Evolutionary conservation across 2,329 filamentous ascomycete species (phyloP), one percentile per base, ranked within the genome.

Genomic region (Talaromyces sp.): DNA sequence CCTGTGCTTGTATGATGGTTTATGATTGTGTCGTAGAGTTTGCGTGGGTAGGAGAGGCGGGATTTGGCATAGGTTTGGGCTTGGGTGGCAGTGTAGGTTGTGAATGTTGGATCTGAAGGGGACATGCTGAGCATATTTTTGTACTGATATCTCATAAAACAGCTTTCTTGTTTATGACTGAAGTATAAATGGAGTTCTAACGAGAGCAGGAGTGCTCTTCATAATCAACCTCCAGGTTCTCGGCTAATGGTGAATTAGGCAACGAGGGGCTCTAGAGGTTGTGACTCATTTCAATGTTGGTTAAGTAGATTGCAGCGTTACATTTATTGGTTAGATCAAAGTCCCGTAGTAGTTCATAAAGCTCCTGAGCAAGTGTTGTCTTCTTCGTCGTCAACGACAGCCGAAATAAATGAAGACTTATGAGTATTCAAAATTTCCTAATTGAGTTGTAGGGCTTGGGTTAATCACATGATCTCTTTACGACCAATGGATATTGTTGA

Each of bases 1-100:
- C 78, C 77, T 0, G 75, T 78, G 1, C 74, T 69, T 1, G 63
- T 67, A 63, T 85, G 83, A 54, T 78, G 73, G 17, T 74, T 62
- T 4, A 81, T 45, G 50, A 85, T 72, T 39, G 65, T 63, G 2
- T 78, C 60, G 69, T 81, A 83, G n/a, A 85, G 68, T 5, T 63
- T 64, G 0, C 70, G 63, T 45, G 76, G 69, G 64, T 84, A 84
- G 50, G 84, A 84, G 3, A 63, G 61, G 3, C 72, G 62, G 25
- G 76, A 79, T 60, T 82, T 74, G 2, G 74, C 66, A 10, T 72
- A 61, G 40, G 67, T 77, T n/a, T 57, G 55, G n/a, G 63, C 65
- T 58, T 69, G 65, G n/a, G 36, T 21, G 19, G 22, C n/a, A 21
- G 61, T 65, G 61, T 68, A 67, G 9, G 50, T 33, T 15, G 60